Evolutionary conservation across 1,284 basidiomycete species (phyloP), one percentile per base, ranked within the genome.

Genomic region (Ganoderma resinaceum): DNA sequence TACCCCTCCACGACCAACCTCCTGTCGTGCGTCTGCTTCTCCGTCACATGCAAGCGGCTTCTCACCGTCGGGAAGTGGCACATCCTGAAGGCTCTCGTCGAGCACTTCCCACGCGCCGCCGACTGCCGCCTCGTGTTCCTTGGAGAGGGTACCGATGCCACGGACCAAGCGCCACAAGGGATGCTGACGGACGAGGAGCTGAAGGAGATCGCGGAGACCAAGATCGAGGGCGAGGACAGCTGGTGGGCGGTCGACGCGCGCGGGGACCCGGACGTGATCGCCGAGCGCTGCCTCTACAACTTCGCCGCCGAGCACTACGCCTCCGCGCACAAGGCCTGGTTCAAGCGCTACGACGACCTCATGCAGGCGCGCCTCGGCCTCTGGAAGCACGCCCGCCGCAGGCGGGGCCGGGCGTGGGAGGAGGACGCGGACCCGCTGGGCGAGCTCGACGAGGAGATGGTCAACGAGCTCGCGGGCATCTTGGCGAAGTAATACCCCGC

Each of bases 91-190:
- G 9, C 18, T 20, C n/a, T 66, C 16, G 1, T 18, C 23, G 16
- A 26, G 43, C 12, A 14, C n/a, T 8, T 35, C 35, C 33, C 61
- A 11, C 52, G 60, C 37, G 72, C 70, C 66, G 61, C 62, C 7
- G 52, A 65, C 12, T 35, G 63, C n/a, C 70, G 72, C n/a, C 26
- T 75, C 49, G 61, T 73, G 20, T 74, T 70, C 59, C 33, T 73
- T 35, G 72, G 70, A 3, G 67, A 69, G 6, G 31, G 42, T 33
- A 38, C 63, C 26, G 8, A 55, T 4, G 37, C 23, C 65, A 53
- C 66, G 18, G 63, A 67, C 40, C 66, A 53, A 9, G 69, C 37
- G 68, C 73, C 9, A 5, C 33, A 16, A 3, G 66, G 66, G 60
- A 43, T 74, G 31, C 63, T 73, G n/a, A 70, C 62, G 1, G 52